Conservation (phyloP, 331 rosid genomes). For the Ulmus americana region DNA sequence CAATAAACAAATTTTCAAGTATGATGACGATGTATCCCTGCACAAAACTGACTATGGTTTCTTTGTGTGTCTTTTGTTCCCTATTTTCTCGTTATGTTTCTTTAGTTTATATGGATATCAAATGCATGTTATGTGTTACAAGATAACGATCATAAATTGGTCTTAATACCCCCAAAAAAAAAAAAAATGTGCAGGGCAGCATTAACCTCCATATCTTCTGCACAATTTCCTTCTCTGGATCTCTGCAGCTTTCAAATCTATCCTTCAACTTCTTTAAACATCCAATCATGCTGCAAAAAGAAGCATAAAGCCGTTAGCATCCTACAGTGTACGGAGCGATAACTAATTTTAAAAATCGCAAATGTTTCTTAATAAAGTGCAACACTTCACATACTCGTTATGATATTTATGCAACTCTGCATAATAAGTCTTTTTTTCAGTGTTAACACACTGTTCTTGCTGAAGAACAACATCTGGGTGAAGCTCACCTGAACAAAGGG, state of each 20-base stretch:
- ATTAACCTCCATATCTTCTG: slow-evolving; percentile 64
- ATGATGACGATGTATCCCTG: too few relatives aligned
- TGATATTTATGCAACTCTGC: slow-evolving; percentile 66
- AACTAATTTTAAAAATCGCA: slow-evolving; percentile 12
- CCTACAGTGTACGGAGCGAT: slow-evolving; percentile 4
- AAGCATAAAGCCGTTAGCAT: slow-evolving; percentile 22
- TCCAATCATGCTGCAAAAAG: slow-evolving; percentile 67
- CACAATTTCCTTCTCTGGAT: slow-evolving; percentile 67
- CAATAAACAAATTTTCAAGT: too few relatives aligned
- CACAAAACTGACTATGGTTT: too few relatives aligned
- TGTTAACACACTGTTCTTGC: slow-evolving; percentile 44
- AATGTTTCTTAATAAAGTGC: background rate
- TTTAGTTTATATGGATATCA: too few relatives aligned
- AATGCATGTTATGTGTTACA: background rate
- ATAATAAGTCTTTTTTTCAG: slow-evolving; percentile 54
- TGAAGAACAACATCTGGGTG: slow-evolving; percentile 75
- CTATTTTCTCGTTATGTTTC: too few relatives aligned
- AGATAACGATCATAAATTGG: background rate
- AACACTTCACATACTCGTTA: slow-evolving; percentile 49
- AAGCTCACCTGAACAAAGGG: slow-evolving; percentile 74
- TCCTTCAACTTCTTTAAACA: slow-evolving; percentile 58
- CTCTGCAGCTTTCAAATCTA: slow-evolving; percentile 58
- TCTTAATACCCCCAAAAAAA: slow-evolving; percentile 2
- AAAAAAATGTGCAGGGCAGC: background rate
- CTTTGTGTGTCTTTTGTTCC: too few relatives aligned